These are phyloP conservation scores for Monosporozyma yasuniensis DNA, from an alignment of 805 yeast genomes.

Conservation along the genomic window DNA sequence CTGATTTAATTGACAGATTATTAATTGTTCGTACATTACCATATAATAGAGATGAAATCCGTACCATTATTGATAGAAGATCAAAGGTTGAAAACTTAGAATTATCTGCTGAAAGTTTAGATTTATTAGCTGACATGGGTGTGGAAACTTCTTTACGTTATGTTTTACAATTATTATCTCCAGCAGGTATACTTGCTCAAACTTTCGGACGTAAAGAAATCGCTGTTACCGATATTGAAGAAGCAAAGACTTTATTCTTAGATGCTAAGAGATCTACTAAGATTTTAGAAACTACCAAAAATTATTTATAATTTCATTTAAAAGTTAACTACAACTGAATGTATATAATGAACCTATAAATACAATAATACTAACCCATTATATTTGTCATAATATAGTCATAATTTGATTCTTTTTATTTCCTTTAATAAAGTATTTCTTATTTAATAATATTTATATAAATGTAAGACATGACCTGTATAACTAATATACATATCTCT, in stretches of 20 bases:
- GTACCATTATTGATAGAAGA: slow-evolving; percentile 73
- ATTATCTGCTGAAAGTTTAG: slow-evolving; percentile 60
- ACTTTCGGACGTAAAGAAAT: slow-evolving; percentile 66
- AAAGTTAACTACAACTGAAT: not conserved
- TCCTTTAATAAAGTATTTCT: not conserved
- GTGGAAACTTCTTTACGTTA: slow-evolving; percentile 76
- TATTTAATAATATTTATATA: not conserved
- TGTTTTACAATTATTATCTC: slow-evolving; percentile 83
- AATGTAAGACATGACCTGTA: not conserved
- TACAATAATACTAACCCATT: not conserved
- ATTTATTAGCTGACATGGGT: slow-evolving; percentile 65
- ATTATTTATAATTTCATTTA: slow-evolving; percentile 24
- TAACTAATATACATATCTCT: not conserved
- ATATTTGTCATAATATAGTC: not conserved
- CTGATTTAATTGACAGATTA: slow-evolving; percentile 85
- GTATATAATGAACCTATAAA: not conserved
- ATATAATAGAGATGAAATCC: slow-evolving; percentile 76
- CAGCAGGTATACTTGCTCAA: slow-evolving; percentile 75
- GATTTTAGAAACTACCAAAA: slow-evolving; percentile 38
- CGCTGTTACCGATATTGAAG: slow-evolving; percentile 64
- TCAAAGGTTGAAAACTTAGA: slow-evolving; percentile 68
- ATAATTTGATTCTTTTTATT: not conserved
- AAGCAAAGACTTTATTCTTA: slow-evolving; percentile 71
- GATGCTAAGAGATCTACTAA: slow-evolving; percentile 77
- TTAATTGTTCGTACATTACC: slow-evolving; percentile 87